These are phyloP conservation scores for Gelatoporia subvermispora DNA, from an alignment of 768 basidiomycete genomes.

Conservation along the genomic window DNA sequence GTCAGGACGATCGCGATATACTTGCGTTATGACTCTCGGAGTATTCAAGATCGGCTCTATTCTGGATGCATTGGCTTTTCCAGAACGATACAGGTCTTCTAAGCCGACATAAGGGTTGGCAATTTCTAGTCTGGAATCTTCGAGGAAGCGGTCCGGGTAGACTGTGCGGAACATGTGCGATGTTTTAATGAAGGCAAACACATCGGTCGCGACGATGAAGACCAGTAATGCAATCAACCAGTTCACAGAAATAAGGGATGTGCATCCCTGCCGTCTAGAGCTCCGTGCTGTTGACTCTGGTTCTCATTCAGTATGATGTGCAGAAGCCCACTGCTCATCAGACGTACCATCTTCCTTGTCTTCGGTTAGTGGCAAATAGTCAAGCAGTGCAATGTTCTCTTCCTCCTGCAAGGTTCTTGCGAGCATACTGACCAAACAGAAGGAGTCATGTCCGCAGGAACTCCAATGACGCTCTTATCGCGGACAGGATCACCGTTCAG, in stretches of 20 bases:
- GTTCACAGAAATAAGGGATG: background rate
- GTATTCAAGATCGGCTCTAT: slow-evolving; percentile 16
- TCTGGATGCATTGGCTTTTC: slow-evolving; percentile 11
- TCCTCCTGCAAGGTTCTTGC: background rate
- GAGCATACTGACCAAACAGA: background rate
- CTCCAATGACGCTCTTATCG: background rate
- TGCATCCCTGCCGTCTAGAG: background rate
- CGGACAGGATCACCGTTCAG: background rate
- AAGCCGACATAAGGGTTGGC: slow-evolving; percentile 22
- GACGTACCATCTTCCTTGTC: background rate
- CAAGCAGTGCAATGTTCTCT: background rate
- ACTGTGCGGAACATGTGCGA: background rate
- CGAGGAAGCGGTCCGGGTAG: background rate
- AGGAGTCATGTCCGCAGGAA: background rate
- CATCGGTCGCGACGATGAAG: background rate
- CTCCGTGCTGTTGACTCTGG: background rate
- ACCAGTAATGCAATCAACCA: background rate
- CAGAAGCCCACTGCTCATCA: background rate
- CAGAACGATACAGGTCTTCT: slow-evolving; percentile 19
- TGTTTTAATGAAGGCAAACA: background rate
- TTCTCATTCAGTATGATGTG: no score
- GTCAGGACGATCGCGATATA: slow-evolving; percentile 14
- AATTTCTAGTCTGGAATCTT: slow-evolving; percentile 12
- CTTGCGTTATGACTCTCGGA: slow-evolving; percentile 18
- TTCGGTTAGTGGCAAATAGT: background rate